Percentiles rank a stretch among this genome's conserved stretches.
Conservation (phyloP, 2,329 filamentous ascomycete species). For the Botrytis sinoallii region DNA sequence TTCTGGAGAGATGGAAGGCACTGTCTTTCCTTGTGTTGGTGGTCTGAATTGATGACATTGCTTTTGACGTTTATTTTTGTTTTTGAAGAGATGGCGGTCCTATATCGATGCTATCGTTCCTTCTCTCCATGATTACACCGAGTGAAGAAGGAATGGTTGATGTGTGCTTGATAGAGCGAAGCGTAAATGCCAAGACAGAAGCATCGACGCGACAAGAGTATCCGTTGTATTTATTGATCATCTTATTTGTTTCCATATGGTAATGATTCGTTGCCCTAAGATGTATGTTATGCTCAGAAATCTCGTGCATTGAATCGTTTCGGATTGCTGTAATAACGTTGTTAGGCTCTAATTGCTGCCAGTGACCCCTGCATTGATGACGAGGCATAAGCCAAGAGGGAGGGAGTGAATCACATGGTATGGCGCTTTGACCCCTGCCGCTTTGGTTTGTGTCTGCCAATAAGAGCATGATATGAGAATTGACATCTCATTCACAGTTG, state of each 20-base stretch:
- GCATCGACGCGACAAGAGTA: not conserved
- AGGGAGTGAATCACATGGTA: not conserved
- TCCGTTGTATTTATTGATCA: not conserved
- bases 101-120: not conserved
- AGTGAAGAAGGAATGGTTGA: not conserved
- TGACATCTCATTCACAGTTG: not conserved
- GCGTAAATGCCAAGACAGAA: not conserved
- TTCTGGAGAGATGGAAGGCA: not conserved
- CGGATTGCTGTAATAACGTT: not conserved
- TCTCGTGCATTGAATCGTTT: not conserved
- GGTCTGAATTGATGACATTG: not conserved
- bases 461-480: not conserved
- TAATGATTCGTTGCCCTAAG: not conserved
- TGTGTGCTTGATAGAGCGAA: not conserved
- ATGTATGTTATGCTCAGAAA: not conserved
- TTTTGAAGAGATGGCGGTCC: not conserved
- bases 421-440: conserved; percentile 2
- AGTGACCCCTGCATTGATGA: not conserved
- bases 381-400: not conserved
- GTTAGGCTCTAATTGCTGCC: not conserved
- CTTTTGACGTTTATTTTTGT: not conserved
- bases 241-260: not conserved
- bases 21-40: not conserved
- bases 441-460: not conserved
- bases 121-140: not conserved